Evolutionary conservation across 2,329 filamentous ascomycete genomes (phyloP).

Genomic region (Paecilomyces sp.): DNA sequence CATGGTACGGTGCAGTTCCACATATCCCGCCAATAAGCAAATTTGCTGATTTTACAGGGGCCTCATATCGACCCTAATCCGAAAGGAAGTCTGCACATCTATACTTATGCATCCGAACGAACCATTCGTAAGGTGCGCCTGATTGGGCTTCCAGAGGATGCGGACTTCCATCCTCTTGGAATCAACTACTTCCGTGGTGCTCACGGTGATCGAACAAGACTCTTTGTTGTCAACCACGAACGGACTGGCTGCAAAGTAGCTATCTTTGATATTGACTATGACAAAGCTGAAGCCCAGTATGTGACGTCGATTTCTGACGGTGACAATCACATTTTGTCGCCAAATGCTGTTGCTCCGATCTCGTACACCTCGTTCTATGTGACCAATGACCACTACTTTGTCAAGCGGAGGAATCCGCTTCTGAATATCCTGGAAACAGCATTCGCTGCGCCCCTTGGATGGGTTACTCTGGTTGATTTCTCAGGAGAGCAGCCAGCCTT

Average conservation of each 20-base stretch:
- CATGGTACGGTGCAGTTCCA: conserved; percentile 3
- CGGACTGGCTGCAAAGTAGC: conserved; percentile 5
- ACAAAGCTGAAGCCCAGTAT: conserved; percentile 7
- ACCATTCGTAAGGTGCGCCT: conserved; percentile 6
- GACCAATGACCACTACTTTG: conserved; percentile 10
- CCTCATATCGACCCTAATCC: conserved; percentile 3
- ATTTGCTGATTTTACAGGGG: not conserved
- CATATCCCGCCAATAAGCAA: not conserved
- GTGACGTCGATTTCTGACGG: conserved; percentile 8
- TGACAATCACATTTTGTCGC: conserved; percentile 8
- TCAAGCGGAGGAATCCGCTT: conserved; percentile 7
- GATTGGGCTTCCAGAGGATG: conserved; percentile 1
- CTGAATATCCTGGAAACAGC: conserved; percentile 6
- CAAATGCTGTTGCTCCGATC: conserved; percentile 8
- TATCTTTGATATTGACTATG: conserved; percentile 12
- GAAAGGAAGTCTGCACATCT: conserved; percentile 7
- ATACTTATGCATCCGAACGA: conserved; percentile 8
- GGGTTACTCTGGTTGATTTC: conserved; percentile 11
- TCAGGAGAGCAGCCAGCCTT: conserved; percentile 3
- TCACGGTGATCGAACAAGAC: conserved; percentile 1
- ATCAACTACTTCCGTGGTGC: conserved; percentile 8
- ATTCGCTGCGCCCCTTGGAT: conserved; percentile 6
- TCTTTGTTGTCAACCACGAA: conserved; percentile 11
- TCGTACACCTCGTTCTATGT: conserved; percentile 12
- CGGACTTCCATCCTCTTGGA: conserved; percentile 8